phyloP scores from a whole-genome alignment of 306 rosid genomes.

The Elaeagnus macrophylla region DNA sequence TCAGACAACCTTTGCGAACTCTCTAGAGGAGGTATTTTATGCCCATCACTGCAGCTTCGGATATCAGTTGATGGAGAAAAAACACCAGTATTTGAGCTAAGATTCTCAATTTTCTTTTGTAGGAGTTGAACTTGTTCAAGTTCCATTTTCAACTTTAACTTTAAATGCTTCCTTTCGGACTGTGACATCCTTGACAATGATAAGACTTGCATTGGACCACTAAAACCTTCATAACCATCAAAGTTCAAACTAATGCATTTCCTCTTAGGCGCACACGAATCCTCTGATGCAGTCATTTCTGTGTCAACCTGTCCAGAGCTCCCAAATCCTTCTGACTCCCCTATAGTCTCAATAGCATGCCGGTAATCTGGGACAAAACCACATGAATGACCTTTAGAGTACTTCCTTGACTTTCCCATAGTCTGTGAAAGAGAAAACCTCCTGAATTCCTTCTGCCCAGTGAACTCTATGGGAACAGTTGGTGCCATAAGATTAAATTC shows the following conservation, averaged over 20 bases:
- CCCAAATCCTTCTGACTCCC: slow-evolving; percentile 77
- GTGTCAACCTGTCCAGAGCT: slow-evolving; percentile 62
- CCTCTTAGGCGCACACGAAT: slow-evolving; percentile 45
- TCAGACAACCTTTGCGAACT: slow-evolving; percentile 24
- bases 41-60: slow-evolving; percentile 56
- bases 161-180: slow-evolving; percentile 43
- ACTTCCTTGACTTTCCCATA: slow-evolving; percentile 89
- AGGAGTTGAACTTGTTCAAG: slow-evolving; percentile 51
- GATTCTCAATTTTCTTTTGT: slow-evolving; percentile 53
- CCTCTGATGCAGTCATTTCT: slow-evolving; percentile 61
- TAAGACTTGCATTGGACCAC: slow-evolving; percentile 38
- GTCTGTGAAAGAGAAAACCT: slow-evolving; percentile 43
- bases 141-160: slow-evolving; percentile 43
- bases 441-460: slow-evolving; percentile 68
- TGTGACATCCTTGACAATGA: slow-evolving; percentile 43
- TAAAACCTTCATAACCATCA: slow-evolving; percentile 23
- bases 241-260: slow-evolving; percentile 57
- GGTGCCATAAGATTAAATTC: slow-evolving; percentile 75
- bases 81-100: slow-evolving; percentile 39
- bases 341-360: slow-evolving; percentile 36
- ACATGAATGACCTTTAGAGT: slow-evolving; percentile 62
- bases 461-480: slow-evolving; percentile 78
- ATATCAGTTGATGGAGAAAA: slow-evolving; percentile 71
- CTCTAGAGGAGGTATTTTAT: slow-evolving; percentile 30
- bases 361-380: slow-evolving; percentile 38